phyloP scores from a whole-genome alignment of 2,329 filamentous ascomycete species.

The Parastagonospora avenae region DNA sequence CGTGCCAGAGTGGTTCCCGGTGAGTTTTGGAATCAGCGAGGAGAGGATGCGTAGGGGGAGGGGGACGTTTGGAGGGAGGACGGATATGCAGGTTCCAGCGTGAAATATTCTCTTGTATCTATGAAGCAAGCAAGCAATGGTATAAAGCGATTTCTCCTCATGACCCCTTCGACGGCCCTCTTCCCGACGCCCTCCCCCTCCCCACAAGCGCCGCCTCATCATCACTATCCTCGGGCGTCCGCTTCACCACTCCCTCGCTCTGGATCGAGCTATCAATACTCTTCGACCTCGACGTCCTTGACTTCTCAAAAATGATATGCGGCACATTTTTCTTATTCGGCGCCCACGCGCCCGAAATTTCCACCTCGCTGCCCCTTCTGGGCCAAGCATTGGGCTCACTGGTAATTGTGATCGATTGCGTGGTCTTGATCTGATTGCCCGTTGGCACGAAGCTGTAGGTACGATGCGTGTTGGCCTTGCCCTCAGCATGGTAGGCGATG shows the following conservation, averaged over 20 bases:
- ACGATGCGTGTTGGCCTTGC: constrained; percentile 14
- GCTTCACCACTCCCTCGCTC: constrained; percentile 19
- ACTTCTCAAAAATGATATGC: constrained; percentile 15
- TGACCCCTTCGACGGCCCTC: not conserved
- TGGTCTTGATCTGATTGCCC: constrained; percentile 39
- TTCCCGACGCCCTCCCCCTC: constrained; percentile 12
- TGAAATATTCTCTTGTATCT: not conserved
- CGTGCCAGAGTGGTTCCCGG: constrained; percentile 59
- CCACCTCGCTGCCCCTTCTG: constrained; percentile 13
- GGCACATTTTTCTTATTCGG: constrained; percentile 4
- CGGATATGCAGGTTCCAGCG: constrained; percentile 21
- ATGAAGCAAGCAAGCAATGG: not conserved
- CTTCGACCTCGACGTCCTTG: constrained; percentile 11
- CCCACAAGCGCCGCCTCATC: constrained; percentile 29
- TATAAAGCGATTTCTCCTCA: not conserved
- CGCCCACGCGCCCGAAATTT: constrained; percentile 11
- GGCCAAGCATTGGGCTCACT: constrained; percentile 30
- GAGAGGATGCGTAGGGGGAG: constrained; percentile 46
- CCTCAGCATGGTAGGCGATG: constrained; percentile 22
- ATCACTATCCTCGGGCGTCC: constrained; percentile 21
- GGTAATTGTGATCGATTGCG: constrained; percentile 31
- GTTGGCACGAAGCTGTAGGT: constrained; percentile 25
- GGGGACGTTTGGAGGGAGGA: constrained; percentile 30
- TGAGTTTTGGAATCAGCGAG: constrained; percentile 55
- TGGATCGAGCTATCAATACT: constrained; percentile 33